Conservation (phyloP, 1,284 basidiomycete species). For the Sanghuangporus sanghuang region DNA sequence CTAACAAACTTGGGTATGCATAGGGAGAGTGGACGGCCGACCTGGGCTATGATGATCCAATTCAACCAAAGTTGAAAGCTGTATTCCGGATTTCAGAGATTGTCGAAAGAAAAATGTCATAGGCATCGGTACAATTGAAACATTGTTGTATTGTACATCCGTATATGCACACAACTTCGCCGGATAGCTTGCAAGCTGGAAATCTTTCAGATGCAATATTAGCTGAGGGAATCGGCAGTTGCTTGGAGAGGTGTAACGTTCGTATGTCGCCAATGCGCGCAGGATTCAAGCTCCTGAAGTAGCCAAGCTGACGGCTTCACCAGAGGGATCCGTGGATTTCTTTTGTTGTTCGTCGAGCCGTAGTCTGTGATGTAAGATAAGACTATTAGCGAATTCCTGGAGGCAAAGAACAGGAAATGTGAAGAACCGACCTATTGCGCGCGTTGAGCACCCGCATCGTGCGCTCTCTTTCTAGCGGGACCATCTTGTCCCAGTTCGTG, state of each 20-base stretch:
- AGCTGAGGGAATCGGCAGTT: background rate
- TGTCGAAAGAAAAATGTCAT: background rate
- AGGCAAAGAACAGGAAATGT: background rate
- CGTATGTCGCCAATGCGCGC: background rate
- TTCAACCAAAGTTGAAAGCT: background rate
- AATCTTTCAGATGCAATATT: no score
- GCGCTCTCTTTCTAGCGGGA: conserved; percentile 3
- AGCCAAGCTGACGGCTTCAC: background rate
- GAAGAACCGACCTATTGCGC: background rate
- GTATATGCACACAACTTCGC: background rate
- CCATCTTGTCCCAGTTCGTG: conserved; percentile 14
- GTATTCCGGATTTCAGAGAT: background rate
- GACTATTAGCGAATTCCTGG: background rate
- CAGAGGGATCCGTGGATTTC: background rate
- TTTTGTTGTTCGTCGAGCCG: conserved; percentile 6
- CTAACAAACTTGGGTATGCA: background rate
- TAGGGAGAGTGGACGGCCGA: background rate
- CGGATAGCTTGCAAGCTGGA: background rate
- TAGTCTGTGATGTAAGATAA: background rate
- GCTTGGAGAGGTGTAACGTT: background rate
- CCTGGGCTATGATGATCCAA: background rate
- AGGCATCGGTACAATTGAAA: background rate
- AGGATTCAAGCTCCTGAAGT: background rate
- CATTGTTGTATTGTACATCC: background rate
- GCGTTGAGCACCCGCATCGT: conserved; percentile 12